phyloP scores from a whole-genome alignment of 805 yeast genomes.

The Wickerhamomyces xylosicus region DNA sequence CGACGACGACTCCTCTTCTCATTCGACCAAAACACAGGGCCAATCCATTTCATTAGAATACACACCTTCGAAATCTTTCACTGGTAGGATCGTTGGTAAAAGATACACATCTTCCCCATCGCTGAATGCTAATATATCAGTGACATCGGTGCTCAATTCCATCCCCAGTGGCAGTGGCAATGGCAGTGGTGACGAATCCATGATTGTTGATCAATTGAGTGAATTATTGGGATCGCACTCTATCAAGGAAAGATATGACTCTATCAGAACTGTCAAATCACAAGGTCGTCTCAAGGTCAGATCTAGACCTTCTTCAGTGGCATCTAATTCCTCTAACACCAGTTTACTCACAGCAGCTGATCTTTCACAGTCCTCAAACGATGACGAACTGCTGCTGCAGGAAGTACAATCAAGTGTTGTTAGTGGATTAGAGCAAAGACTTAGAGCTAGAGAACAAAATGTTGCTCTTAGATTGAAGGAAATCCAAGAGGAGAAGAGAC shows the following conservation, averaged over 20 bases:
- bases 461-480: slow-evolving; percentile 9
- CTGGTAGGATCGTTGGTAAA: not conserved
- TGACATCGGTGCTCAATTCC: no score
- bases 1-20: slow-evolving; percentile 12
- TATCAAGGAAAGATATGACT: slow-evolving; percentile 10
- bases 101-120: slow-evolving; percentile 8
- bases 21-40: no score
- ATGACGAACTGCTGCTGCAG: not conserved
- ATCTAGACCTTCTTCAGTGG: not conserved
- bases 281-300: not conserved
- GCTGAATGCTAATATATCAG: not conserved
- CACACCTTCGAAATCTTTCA: slow-evolving; percentile 11
- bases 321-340: not conserved
- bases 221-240: slow-evolving; percentile 11
- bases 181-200: not conserved
- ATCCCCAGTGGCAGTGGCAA: no score
- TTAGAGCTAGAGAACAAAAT: slow-evolving; percentile 3
- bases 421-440: slow-evolving; percentile 7
- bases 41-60: no score
- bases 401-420: slow-evolving; percentile 4
- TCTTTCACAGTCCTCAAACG: not conserved
- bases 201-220: slow-evolving; percentile 7
- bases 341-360: not conserved
- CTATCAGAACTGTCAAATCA: slow-evolving; percentile 1
- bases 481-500: slow-evolving; percentile 10